Conservation (phyloP, 768 basidiomycete genomes). For the Stropharia rugosoannulata region DNA sequence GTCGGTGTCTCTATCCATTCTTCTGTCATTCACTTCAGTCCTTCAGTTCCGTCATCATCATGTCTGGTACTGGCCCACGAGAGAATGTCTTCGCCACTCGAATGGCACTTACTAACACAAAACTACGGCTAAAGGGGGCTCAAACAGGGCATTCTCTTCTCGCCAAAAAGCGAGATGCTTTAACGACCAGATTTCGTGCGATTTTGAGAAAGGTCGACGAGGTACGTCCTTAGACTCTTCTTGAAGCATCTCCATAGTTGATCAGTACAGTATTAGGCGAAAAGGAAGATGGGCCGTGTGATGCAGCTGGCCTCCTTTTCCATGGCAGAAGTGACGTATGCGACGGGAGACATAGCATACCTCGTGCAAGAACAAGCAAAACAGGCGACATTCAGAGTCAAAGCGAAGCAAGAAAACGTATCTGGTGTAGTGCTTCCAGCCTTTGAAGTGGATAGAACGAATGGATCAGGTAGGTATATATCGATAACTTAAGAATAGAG, state of each 20-base stretch:
- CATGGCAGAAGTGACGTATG: slow-evolving; percentile 97
- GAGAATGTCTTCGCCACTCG: slow-evolving; percentile 97
- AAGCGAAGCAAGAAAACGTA: slow-evolving; percentile 96
- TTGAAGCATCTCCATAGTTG: slow-evolving; percentile 6
- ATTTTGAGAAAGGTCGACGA: slow-evolving; percentile 98
- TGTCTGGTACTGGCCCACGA: slow-evolving; percentile 89
- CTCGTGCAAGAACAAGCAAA: slow-evolving; percentile 97
- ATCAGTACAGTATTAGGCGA: slow-evolving; percentile 63
- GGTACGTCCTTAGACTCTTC: slow-evolving; percentile 40
- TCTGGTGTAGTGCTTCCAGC: slow-evolving; percentile 95
- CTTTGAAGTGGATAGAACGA: slow-evolving; percentile 87
- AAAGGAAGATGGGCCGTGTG: slow-evolving; percentile 97
- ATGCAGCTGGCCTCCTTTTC: slow-evolving; percentile 99
- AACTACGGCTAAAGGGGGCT: slow-evolving; percentile 84
- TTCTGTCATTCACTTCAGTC: neutral
- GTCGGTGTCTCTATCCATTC: neutral
- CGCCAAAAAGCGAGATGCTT: slow-evolving; percentile 97
- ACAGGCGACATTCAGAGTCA: slow-evolving; percentile 88
- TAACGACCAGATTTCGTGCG: slow-evolving; percentile 91
- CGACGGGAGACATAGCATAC: slow-evolving; percentile 96
- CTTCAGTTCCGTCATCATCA: slow-evolving; percentile 27
- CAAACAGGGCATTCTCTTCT: slow-evolving; percentile 94
- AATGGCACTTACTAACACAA: slow-evolving; percentile 95
- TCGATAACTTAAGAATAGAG: neutral
- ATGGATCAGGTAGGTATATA: slow-evolving; percentile 66